Evolutionary conservation across 495 filamentous ascomycete genomes (phyloP), one percentile per base, ranked within the genome.

Genomic region (Penicillium fimorum): DNA sequence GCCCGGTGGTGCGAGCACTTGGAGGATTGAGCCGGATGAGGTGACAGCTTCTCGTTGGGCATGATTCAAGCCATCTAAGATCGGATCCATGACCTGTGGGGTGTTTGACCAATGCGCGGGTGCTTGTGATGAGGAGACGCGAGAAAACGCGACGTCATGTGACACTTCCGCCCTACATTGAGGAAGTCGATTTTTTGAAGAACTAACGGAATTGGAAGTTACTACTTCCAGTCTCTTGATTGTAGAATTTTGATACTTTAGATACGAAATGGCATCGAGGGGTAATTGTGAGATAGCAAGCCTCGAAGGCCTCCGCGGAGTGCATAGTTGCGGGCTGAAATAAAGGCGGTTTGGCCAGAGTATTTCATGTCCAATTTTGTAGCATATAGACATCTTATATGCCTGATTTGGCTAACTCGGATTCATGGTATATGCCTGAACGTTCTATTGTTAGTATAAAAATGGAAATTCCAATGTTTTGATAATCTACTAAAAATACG

Each of bases 11-110:
- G 95, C 95, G 20, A 99, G 86, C 32, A 97, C 93, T 56, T 96
- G 95, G 4, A 97, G 76, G 6, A 95, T 87, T 18, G 84, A 72
- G 1, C 91, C 83, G 20, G 82, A 77, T 5, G 87, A 96, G 27
- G 86, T 88, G 44, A 97, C 95, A 0, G 95, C 95, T n/a, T 81
- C 79, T 46, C 80, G 79, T 69, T 99, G 95, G 2, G 91, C 90
- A 35, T 71, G 63, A 72, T 99, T 99, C 42, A 99, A 83, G 37
- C 87, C 89, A 65, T 83, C 67, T 46, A 97, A 79, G 46, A 92
- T 83, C 42, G 72, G 54, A 65, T 80, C 70, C 70, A 75, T 74
- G 60, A 53, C 54, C 61, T 62, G 51, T 57, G 43, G 55, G 50
- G 37, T 33, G 42, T 41, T n/a, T 46, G 47, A 25, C 29, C 50